Evolutionary conservation across 2,329 filamentous ascomycete species (phyloP).

Genomic region (Sphaceloma murrayae): DNA sequence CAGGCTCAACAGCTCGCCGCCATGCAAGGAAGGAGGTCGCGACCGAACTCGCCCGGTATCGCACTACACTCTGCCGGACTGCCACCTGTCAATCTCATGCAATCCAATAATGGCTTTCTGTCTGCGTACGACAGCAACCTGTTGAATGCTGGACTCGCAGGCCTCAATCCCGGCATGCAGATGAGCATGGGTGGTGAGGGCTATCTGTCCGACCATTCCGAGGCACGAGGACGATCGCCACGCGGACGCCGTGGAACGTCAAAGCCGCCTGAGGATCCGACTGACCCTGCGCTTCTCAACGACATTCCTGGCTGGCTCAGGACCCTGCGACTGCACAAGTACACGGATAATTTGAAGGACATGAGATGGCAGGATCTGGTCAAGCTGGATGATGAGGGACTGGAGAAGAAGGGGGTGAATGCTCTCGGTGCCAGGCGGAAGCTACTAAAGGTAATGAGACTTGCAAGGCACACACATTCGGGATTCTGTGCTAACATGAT

Average conservation of each 20-base stretch:
- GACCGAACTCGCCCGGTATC: conserved; percentile 81
- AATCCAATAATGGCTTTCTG: conserved; percentile 90
- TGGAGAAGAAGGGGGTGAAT: conserved; percentile 89
- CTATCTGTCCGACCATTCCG: conserved; percentile 88
- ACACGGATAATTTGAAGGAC: conserved; percentile 96
- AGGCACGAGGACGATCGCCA: conserved; percentile 80
- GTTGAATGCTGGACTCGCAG: conserved; percentile 61
- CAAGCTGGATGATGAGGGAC: conserved; percentile 81
- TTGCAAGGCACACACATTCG: not conserved
- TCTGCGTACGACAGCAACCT: conserved; percentile 75
- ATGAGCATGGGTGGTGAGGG: conserved; percentile 54
- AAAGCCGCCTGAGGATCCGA: conserved; percentile 96
- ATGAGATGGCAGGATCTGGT: conserved; percentile 92
- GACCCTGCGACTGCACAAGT: conserved; percentile 92
- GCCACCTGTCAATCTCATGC: conserved; percentile 62
- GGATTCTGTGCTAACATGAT: conserved; percentile 25
- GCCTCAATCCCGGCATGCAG: conserved; percentile 63
- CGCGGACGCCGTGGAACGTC: conserved; percentile 86
- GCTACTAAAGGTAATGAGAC: conserved; percentile 72
- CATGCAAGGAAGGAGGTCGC: conserved; percentile 70
- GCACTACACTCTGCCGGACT: conserved; percentile 54
- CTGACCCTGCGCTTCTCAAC: conserved; percentile 77
- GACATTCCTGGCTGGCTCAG: conserved; percentile 95
- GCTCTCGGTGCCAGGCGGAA: conserved; percentile 89
- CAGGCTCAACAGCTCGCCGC: conserved; percentile 72